Evolutionary conservation across 129 eudicot species (phyloP).

Genomic region (Sambucus nigra): DNA sequence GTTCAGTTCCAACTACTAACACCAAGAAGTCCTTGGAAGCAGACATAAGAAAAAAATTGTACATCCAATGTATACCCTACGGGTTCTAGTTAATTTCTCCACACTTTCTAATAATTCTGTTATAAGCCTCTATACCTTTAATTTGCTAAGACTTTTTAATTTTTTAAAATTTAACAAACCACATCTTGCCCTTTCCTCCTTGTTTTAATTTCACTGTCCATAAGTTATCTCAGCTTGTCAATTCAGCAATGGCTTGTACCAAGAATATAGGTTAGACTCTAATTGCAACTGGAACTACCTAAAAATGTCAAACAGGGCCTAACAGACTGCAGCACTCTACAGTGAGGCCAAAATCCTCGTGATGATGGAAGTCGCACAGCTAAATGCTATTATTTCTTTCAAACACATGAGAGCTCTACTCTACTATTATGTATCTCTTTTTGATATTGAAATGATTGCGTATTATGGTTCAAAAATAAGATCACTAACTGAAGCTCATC

Average conservation of each 20-base stretch:
- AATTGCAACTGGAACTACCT: no score
- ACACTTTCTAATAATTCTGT: neutral
- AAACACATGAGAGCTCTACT: neutral
- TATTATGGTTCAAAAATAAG: neutral
- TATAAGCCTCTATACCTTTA: neutral
- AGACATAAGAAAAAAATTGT: neutral
- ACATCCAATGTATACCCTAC: neutral
- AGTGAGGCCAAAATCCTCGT: neutral
- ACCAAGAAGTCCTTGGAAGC: neutral
- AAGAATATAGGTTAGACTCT: no score
- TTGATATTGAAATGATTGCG: neutral
- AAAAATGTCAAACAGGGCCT: no score
- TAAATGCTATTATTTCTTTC: neutral
- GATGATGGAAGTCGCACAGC: neutral
- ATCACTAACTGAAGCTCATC: neutral
- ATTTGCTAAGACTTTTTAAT: neutral
- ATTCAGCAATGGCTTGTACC: no score
- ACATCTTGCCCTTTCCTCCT: neutral
- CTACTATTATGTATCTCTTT: neutral
- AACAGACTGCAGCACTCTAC: slow-evolving; percentile 1
- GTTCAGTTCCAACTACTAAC: neutral
- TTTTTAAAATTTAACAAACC: neutral
- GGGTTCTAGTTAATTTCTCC: neutral
- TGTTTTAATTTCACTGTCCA: neutral
- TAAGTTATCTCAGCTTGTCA: no score